Evolutionary conservation across 768 basidiomycete genomes (phyloP).

Genomic region (Phanerodontia chrysosporium): DNA sequence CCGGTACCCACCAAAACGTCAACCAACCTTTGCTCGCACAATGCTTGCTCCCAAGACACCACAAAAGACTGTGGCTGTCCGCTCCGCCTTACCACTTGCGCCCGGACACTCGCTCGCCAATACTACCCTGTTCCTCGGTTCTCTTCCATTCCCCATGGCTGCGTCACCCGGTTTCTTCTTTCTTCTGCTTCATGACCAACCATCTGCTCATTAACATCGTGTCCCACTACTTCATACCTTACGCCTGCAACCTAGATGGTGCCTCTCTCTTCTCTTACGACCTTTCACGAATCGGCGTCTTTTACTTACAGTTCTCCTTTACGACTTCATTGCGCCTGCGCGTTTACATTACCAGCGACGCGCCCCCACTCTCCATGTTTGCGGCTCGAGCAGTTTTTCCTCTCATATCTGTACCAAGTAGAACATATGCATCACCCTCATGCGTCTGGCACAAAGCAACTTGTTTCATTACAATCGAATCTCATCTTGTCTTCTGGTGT

Average conservation of each 20-base stretch:
- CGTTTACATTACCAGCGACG: not conserved
- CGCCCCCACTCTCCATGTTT: not conserved
- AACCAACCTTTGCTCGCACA: not conserved
- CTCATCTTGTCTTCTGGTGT: not conserved
- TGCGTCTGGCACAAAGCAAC: not conserved
- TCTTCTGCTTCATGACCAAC: not conserved
- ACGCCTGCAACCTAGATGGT: constrained; percentile 4
- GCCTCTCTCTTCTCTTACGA: not conserved
- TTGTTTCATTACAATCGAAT: not conserved
- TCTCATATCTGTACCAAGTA: constrained; percentile 1
- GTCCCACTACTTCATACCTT: not conserved
- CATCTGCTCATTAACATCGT: not conserved
- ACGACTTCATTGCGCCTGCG: not conserved
- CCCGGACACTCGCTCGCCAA: not conserved
- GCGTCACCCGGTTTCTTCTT: not conserved
- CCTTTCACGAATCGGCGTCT: not conserved
- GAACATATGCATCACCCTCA: not conserved
- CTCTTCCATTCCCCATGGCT: not conserved
- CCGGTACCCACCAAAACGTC: not conserved
- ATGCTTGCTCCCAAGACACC: constrained; percentile 2
- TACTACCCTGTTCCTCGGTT: not conserved
- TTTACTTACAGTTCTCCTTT: not conserved
- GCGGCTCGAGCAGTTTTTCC: not conserved
- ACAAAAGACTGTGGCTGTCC: not conserved
- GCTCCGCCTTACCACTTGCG: not conserved